These are phyloP conservation scores for Venturia nashicola DNA, from an alignment of 2,329 filamentous ascomycete species.

Conservation along the genomic window DNA sequence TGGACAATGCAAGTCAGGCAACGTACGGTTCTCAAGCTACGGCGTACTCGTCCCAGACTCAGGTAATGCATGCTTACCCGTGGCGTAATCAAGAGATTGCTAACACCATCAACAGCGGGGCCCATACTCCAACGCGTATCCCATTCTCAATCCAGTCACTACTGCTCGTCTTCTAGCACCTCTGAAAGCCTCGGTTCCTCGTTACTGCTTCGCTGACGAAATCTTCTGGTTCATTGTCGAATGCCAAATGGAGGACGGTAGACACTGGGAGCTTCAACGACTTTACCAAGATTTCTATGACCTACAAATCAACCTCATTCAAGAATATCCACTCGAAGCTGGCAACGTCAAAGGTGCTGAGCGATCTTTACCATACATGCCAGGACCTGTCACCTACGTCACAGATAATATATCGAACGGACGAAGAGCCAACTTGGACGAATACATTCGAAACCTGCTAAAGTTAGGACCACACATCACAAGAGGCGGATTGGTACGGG, in stretches of 20 bases:
- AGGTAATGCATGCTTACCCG: background rate
- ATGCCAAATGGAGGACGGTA: conserved; percentile 76
- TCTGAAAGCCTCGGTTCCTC: conserved; percentile 70
- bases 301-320: conserved; percentile 89
- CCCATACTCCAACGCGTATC: background rate
- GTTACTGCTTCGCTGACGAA: conserved; percentile 91
- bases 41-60: background rate
- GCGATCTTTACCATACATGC: conserved; percentile 90
- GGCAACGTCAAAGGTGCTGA: conserved; percentile 66
- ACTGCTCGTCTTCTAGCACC: conserved; percentile 51
- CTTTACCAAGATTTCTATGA: conserved; percentile 99
- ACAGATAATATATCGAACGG: conserved; percentile 97
- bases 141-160: background rate
- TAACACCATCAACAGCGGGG: background rate
- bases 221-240: conserved; percentile 99
- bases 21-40: conserved; percentile 13
- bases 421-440: conserved; percentile 80
- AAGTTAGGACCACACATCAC: conserved; percentile 75
- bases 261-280: conserved; percentile 83
- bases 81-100: background rate
- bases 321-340: conserved; percentile 82
- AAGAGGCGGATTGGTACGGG: conserved; percentile 69
- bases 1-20: conserved; percentile 41
- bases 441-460: conserved; percentile 88
- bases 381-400: conserved; percentile 91